These are phyloP conservation scores for Paecilomyces variotii DNA, from an alignment of 2,329 filamentous ascomycete genomes.

Conservation along the genomic window DNA sequence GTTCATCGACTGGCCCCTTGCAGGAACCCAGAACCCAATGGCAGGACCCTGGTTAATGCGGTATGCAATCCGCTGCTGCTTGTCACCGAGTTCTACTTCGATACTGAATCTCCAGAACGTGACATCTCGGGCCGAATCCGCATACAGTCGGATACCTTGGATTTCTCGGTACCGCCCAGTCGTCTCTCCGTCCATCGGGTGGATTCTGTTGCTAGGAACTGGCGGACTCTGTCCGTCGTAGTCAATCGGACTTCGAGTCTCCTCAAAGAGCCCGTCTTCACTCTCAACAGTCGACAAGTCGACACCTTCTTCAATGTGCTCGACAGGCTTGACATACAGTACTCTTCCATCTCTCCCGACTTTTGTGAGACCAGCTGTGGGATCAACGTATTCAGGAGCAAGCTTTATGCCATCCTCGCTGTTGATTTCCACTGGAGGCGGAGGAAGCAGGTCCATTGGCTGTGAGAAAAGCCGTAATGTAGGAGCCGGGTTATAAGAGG, in stretches of 20 bases:
- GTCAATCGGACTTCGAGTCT: conserved; percentile 42
- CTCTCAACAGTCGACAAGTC: conserved; percentile 75
- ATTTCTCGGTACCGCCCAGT: conserved; percentile 76
- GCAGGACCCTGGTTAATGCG: conserved; percentile 88
- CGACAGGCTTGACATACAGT: conserved; percentile 81
- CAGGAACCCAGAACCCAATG: conserved; percentile 90
- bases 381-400: conserved; percentile 75
- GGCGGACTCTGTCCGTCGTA: conserved; percentile 32
- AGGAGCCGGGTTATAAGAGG: conserved; percentile 71
- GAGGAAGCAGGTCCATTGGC: conserved; percentile 71
- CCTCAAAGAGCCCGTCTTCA: conserved; percentile 75
- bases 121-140: conserved; percentile 72
- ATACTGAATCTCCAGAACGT: conserved; percentile 98
- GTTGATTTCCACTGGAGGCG: conserved; percentile 62
- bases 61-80: conserved; percentile 83
- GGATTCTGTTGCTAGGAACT: conserved; percentile 40
- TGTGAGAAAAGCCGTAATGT: conserved; percentile 79
- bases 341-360: conserved; percentile 76
- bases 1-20: conserved; percentile 80
- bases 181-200: conserved; percentile 63
- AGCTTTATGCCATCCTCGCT: conserved; percentile 53
- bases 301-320: conserved; percentile 67
- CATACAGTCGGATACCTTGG: conserved; percentile 70
- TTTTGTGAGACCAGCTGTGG: conserved; percentile 79
- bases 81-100: conserved; percentile 73